Evolutionary conservation across 805 yeast species (phyloP).

Genomic region (Ogataea dorogensis): DNA sequence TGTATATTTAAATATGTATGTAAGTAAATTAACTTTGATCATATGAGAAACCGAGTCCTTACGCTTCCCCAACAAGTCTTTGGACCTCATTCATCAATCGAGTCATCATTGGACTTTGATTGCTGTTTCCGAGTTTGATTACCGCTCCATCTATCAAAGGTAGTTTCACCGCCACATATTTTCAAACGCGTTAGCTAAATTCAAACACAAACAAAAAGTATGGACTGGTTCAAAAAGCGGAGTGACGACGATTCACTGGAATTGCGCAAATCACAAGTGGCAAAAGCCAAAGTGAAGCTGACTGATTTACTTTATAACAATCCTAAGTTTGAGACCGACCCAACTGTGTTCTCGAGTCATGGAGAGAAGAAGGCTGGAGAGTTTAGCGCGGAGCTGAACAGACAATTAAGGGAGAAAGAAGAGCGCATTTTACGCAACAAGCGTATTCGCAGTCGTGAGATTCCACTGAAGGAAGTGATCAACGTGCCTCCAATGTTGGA

Average conservation of each 20-base stretch:
- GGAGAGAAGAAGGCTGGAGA: constrained; percentile 15
- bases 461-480: constrained; percentile 4
- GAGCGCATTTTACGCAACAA: constrained; percentile 13
- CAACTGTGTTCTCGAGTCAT: constrained; percentile 10
- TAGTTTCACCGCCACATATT: constrained; percentile 7
- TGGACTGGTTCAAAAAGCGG: constrained; percentile 10
- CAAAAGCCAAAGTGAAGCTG: constrained; percentile 16
- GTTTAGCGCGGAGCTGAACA: constrained; percentile 18
- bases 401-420: constrained; percentile 21
- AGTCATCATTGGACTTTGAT: too few relatives aligned
- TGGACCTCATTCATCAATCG: not conserved
- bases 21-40: not conserved
- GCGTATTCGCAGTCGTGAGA: constrained; percentile 9
- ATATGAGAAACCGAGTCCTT: not conserved
- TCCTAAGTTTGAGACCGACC: constrained; percentile 10
- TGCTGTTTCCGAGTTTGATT: too few relatives aligned
- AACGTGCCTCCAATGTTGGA: constrained; percentile 5
- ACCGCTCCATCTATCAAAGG: not conserved
- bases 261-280: constrained; percentile 16
- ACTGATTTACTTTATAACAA: constrained; percentile 16
- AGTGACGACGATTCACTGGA: constrained; percentile 21
- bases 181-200: constrained; percentile 5
- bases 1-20: not conserved
- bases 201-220: constrained; percentile 10
- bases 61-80: too few relatives aligned